Base-by-base conservation (phyloP, 441 rosid genomes). In the Gossypium armourianum region DNA sequence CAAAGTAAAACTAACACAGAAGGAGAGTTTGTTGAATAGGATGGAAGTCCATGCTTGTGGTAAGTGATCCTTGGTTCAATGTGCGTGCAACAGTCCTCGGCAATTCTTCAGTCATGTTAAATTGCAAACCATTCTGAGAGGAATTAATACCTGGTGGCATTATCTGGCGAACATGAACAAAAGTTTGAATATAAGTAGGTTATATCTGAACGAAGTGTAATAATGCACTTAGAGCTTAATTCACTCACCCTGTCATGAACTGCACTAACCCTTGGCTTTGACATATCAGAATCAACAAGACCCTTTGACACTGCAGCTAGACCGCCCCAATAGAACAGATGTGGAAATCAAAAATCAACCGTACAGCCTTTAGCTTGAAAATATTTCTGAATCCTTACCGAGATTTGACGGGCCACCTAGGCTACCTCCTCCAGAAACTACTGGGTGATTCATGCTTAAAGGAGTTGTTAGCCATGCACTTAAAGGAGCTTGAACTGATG, bases 11-110 rank as follows among this genome's bases (percentile, higher is more conserved):
- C 73, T 58, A 53, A 83, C 86, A 83, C 52, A 83, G 76, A 70
- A 83, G 86, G 4, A 76, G 57, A 63, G 74, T 78, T 57, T 76
- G 86, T 43, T 74, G 81, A 65, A 47, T 0, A 55, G 84, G 86
- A 74, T 83, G 86, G 49, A 83, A 83, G 68, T 83, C 82, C 83
- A 83, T 80, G 79, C 81, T 80, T 59, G 74, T 78, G 24, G 83
- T 72, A 52, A 32, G 21, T 21, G 83, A 74, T n/a, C 77, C 79
- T 54, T 72, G 77, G 68, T 70, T 53, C 62, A 70, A 36, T 4
- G 75, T 74, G 61, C 84, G 75, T 1, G 80, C 81, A 13, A 86
- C 81, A 65, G 55, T 73, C 79, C 70, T 84, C 5, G 88, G 90
- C 26, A 84, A 64, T 54, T 84, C 88, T 40, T 83, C 87, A 4